Percentiles rank a stretch among this genome's conserved stretches.
Conservation (phyloP, 805 yeast species). For the Candida insectalens region DNA sequence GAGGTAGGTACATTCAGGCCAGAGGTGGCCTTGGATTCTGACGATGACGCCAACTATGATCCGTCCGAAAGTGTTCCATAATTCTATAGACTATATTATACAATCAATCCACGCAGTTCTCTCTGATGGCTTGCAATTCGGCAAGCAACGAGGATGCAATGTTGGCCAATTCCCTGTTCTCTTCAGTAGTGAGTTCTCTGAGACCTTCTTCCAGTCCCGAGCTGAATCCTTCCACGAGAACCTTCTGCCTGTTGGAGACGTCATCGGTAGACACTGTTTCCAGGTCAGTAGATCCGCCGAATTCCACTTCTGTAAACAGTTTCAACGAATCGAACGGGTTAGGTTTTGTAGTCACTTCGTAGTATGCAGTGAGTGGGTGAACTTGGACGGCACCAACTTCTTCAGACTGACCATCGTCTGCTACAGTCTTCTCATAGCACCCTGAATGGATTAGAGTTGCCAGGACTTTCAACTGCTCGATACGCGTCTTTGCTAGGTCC, state of each 20-base stretch:
- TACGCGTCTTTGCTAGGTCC: conserved; percentile 3
- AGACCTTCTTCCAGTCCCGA: conserved; percentile 42
- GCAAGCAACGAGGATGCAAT: too few relatives aligned
- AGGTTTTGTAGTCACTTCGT: conserved; percentile 45
- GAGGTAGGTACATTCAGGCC: neutral
- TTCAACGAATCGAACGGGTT: conserved; percentile 58
- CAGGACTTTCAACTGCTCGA: conserved; percentile 32
- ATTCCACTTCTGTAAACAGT: conserved; percentile 30
- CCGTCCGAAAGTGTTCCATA: conserved; percentile 1
- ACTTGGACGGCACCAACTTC: conserved; percentile 13
- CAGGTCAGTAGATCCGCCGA: conserved; percentile 3
- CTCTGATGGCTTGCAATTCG: too few relatives aligned
- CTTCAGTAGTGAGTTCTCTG: conserved; percentile 47
- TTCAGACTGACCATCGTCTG: neutral
- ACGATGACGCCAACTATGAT: conserved; percentile 3
- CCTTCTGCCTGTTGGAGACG: conserved; percentile 39
- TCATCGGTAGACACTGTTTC: conserved; percentile 42
- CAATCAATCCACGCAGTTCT: too few relatives aligned
- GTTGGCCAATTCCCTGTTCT: conserved; percentile 13
- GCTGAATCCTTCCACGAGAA: conserved; percentile 44
- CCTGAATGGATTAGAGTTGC: conserved; percentile 17
- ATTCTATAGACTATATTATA: neutral
- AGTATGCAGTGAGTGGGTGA: conserved; percentile 42
- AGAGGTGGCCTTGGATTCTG: neutral
- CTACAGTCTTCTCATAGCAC: conserved; percentile 10